These are phyloP conservation scores for Trypanosomatidae sp. DNA, from an alignment of 208 protist genomes.

Conservation along the genomic window DNA sequence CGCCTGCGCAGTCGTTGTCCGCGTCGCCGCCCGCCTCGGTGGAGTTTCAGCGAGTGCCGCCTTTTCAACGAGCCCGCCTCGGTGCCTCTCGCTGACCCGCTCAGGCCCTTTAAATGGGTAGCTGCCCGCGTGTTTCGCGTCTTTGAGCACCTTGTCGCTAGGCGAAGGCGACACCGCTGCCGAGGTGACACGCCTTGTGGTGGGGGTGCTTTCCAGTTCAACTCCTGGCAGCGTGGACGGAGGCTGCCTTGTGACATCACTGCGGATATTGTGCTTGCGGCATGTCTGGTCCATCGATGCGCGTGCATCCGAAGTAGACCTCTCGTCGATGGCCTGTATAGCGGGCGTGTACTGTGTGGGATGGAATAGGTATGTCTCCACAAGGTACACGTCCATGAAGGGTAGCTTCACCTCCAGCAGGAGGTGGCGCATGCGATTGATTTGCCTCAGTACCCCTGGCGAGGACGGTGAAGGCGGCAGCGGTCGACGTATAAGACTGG, in stretches of 20 bases:
- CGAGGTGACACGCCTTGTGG: neutral
- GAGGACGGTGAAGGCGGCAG: neutral
- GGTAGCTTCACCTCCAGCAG: conserved; percentile 23
- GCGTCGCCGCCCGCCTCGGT: neutral
- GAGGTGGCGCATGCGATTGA: conserved; percentile 8
- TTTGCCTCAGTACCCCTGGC: neutral
- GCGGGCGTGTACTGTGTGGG: too few species aligned
- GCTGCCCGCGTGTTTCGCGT: neutral
- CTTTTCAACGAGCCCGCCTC: neutral
- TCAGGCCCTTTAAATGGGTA: neutral
- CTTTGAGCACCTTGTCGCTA: neutral
- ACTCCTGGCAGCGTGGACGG: neutral
- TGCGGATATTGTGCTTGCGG: neutral
- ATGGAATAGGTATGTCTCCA: conserved; percentile 6
- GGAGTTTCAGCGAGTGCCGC: neutral
- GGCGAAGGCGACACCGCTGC: neutral
- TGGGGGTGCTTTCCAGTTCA: neutral
- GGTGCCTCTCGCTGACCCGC: neutral
- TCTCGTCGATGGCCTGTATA: neutral
- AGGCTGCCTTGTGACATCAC: neutral
- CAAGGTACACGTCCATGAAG: conserved; percentile 4
- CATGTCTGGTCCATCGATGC: neutral
- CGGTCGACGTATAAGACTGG: neutral
- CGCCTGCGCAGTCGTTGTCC: neutral
- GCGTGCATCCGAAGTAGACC: neutral